Base-by-base conservation (phyloP, 441 rosid genomes). In the Eugenia klotzschiana region DNA sequence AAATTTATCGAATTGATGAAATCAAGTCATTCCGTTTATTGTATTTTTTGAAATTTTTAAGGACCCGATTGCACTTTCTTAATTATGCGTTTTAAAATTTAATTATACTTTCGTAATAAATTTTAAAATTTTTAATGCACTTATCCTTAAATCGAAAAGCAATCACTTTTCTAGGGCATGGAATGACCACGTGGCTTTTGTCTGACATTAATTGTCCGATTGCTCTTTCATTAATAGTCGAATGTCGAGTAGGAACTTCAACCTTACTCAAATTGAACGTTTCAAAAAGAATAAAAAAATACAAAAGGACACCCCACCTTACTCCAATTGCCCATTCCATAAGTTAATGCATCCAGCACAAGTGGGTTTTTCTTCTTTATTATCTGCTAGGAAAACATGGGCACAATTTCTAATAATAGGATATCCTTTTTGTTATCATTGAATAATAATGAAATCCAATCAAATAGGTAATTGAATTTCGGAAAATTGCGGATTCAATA, bases 221-320 rank as follows among this genome's bases (percentile, higher is more conserved):
- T 0, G n/a, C 25, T 1, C 43, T 22, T 64, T 29, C 74, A 16
- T 29, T 0, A 0, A 18, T 18, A 22, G 14, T 64, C 0, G 46
- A 4, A 9, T 20, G 2, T 33, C 77, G 7, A 37, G 22, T 9
- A 1, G 3, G 1, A 33, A 9, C 43, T 33, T 64, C 43, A 33
- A 33, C 23, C 1, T 60, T 8, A 16, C 41, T 16, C 41, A 29
- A 60, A 60, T 60, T 18, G 23, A 60, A 29, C 7, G 6, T 4
- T 16, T 22, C 12, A 8, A 20, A 60, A 16, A 4, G 4, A 1
- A 7, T 0, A 27, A 7, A 58, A 2, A 15, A 37, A 37, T 33
- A 69, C 7, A 64, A 33, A 20, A 1, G 51, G 1, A 12, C 15
- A 3, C 51, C 77, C 46, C 77, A 10, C 77, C 77, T 69, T 3